These are phyloP conservation scores for Candida qinlingensis DNA, from an alignment of 805 yeast genomes.

Conservation along the genomic window DNA sequence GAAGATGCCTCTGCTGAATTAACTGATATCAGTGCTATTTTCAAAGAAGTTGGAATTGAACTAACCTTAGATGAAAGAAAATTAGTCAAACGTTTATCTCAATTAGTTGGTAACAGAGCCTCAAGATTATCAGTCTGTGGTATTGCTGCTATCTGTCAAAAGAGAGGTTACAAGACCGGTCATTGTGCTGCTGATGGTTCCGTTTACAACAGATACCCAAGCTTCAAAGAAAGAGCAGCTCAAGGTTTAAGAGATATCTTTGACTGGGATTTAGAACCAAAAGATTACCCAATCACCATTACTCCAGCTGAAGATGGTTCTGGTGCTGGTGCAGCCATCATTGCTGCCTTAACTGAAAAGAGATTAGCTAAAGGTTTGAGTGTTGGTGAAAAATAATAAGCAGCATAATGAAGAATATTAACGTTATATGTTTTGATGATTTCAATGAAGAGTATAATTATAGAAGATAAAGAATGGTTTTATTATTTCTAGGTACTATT, in stretches of 20 bases:
- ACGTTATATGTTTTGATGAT: background rate
- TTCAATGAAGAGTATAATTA: background rate
- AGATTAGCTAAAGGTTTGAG: slow-evolving; percentile 69
- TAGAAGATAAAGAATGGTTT: background rate
- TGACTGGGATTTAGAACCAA: slow-evolving; percentile 56
- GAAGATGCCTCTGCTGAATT: slow-evolving; percentile 84
- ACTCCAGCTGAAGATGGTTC: slow-evolving; percentile 95
- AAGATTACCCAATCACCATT: slow-evolving; percentile 71
- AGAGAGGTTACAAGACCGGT: slow-evolving; percentile 70
- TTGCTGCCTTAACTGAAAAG: slow-evolving; percentile 88
- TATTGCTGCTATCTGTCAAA: slow-evolving; percentile 87
- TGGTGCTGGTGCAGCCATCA: slow-evolving; percentile 98
- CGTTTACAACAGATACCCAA: slow-evolving; percentile 90
- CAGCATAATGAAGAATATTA: background rate
- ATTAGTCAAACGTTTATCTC: slow-evolving; percentile 76
- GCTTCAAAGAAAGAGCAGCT: slow-evolving; percentile 85
- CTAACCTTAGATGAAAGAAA: slow-evolving; percentile 77
- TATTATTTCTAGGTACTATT: no score
- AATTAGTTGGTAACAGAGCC: slow-evolving; percentile 85
- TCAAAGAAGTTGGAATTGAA: slow-evolving; percentile 52
- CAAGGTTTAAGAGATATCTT: slow-evolving; percentile 83
- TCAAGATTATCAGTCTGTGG: slow-evolving; percentile 93
- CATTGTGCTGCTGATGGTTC: slow-evolving; percentile 98
- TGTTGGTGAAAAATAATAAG: slow-evolving; percentile 39
- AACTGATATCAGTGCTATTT: slow-evolving; percentile 64